Percentiles rank a stretch among this genome's conserved stretches.
These are phyloP conservation scores for Crithidia sp. DNA, from an alignment of 208 protist genomes.

Conservation along the genomic window DNA sequence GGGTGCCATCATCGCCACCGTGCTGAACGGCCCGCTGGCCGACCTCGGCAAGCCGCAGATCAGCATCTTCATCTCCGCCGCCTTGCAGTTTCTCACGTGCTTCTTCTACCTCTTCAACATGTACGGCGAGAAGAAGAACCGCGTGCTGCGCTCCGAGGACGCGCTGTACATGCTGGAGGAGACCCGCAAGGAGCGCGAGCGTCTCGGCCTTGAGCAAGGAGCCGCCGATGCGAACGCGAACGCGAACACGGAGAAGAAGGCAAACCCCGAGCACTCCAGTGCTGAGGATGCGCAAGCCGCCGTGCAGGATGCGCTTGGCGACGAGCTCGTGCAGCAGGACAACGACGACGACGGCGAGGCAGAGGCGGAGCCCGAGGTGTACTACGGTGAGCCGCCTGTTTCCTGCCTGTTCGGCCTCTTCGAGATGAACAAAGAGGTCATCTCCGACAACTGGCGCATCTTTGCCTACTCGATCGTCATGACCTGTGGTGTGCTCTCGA, in stretches of 20 bases:
- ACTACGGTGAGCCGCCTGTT: slow-evolving; percentile 25
- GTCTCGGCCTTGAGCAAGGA: slow-evolving; percentile 20
- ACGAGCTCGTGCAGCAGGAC: slow-evolving; percentile 8
- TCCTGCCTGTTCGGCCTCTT: slow-evolving; percentile 24
- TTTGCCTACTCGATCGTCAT: slow-evolving; percentile 36
- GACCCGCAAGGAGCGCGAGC: slow-evolving; percentile 36
- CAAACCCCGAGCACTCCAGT: slow-evolving; percentile 11
- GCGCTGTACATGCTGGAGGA: slow-evolving; percentile 33
- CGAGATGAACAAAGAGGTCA: slow-evolving; percentile 36
- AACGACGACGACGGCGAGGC: slow-evolving; percentile 1
- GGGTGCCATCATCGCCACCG: slow-evolving; percentile 47
- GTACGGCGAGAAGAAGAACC: slow-evolving; percentile 71
- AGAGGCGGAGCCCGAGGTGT: slow-evolving; percentile 3
- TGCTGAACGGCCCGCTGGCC: slow-evolving; percentile 61
- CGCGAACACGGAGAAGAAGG: background rate
- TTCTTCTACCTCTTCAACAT: slow-evolving; percentile 70
- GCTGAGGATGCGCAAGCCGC: slow-evolving; percentile 2
- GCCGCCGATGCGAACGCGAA: too few species aligned
- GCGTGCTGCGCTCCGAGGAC: slow-evolving; percentile 53
- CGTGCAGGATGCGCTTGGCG: slow-evolving; percentile 2
- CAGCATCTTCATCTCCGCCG: slow-evolving; percentile 62
- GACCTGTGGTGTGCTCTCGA: slow-evolving; percentile 32
- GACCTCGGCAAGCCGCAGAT: slow-evolving; percentile 51
- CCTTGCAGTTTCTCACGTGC: slow-evolving; percentile 50
- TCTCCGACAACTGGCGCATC: slow-evolving; percentile 29